Evolutionary conservation across 352 stramenopile species (phyloP).

Genomic region (Aphanomyces cochlioides): DNA sequence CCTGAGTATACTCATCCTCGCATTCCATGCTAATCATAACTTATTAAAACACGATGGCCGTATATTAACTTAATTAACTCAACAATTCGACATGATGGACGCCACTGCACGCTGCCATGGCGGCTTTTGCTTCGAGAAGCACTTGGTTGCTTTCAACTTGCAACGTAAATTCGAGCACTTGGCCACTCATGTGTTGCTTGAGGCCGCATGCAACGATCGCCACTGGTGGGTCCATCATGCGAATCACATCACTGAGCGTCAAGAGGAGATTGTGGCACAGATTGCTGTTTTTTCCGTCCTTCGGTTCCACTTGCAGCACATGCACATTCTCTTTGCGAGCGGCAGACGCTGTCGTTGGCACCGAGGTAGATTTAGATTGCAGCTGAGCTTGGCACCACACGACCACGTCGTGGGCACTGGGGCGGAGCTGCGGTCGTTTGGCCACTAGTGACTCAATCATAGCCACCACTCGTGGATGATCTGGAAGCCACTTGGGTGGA

Average conservation of each 20-base stretch:
- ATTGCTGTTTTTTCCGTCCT: slow-evolving; percentile 37
- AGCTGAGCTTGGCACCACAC: slow-evolving; percentile 60
- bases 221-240: slow-evolving; percentile 49
- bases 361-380: slow-evolving; percentile 32
- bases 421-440: slow-evolving; percentile 48
- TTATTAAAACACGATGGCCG: no score
- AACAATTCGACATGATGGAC: slow-evolving; percentile 13
- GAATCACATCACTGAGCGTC: slow-evolving; percentile 76
- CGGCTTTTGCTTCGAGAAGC: slow-evolving; percentile 1
- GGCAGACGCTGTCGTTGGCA: neutral
- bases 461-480: slow-evolving; percentile 61
- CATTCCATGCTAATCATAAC: no score
- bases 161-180: slow-evolving; percentile 75
- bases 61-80: slow-evolving; percentile 24
- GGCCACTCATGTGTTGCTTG: slow-evolving; percentile 64
- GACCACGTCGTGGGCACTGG: slow-evolving; percentile 62
- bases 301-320: slow-evolving; percentile 55
- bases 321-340: slow-evolving; percentile 22
- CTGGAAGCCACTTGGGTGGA: slow-evolving; percentile 43
- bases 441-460: slow-evolving; percentile 64
- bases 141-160: slow-evolving; percentile 33
- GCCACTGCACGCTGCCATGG: slow-evolving; percentile 11
- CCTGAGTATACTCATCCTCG: no score
- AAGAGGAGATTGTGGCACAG: slow-evolving; percentile 80
- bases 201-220: slow-evolving; percentile 82